These are phyloP conservation scores for Penicillium sp. DNA, from an alignment of 2,329 filamentous ascomycete species.

Conservation along the genomic window DNA sequence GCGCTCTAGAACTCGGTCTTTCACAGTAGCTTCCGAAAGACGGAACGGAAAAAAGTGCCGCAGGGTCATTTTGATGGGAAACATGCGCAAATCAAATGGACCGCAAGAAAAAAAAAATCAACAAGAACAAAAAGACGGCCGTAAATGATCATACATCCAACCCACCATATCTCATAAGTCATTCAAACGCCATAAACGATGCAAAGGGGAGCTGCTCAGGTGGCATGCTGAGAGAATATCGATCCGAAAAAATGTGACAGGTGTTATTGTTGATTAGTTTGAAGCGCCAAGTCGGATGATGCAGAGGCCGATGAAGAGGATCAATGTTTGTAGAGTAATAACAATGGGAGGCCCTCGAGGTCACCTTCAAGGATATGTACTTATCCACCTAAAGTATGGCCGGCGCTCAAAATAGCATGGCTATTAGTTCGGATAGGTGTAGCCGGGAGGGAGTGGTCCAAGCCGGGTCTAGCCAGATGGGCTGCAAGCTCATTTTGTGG, in stretches of 20 bases:
- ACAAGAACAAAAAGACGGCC: constrained; percentile 19
- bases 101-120: constrained; percentile 2
- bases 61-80: constrained; percentile 12
- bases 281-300: background rate
- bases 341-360: background rate
- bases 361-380: background rate
- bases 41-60: background rate
- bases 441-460: constrained; percentile 35
- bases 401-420: constrained; percentile 44
- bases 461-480: constrained; percentile 29
- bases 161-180: constrained; percentile 31
- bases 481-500: constrained; percentile 31
- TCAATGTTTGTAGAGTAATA: background rate
- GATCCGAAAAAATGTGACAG: background rate
- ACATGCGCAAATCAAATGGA: constrained; percentile 18
- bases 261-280: background rate
- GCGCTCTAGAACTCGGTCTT: constrained; percentile 21
- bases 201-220: constrained; percentile 20
- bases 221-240: background rate
- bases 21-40: constrained; percentile 17
- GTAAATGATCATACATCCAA: constrained; percentile 35
- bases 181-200: constrained; percentile 35
- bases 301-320: background rate
- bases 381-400: constrained; percentile 38
- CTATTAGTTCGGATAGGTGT: constrained; percentile 37